These are phyloP conservation scores for Phytophthora europaea DNA, from an alignment of 352 stramenopile genomes.

Conservation along the genomic window DNA sequence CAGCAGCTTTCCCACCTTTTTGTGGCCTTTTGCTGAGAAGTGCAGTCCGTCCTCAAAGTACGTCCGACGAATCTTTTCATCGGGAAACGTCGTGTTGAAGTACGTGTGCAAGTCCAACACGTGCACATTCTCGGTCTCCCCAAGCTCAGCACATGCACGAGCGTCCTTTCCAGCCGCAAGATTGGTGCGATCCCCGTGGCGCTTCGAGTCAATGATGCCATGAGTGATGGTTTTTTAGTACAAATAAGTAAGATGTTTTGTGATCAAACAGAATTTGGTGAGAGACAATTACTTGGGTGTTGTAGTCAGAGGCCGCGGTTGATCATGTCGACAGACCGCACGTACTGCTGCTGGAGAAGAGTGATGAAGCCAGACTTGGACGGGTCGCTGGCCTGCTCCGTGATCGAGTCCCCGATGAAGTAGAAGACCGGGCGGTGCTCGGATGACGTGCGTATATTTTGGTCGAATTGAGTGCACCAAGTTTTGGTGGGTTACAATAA, in stretches of 20 bases:
- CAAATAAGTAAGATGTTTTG: background rate
- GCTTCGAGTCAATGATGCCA: conserved; percentile 42
- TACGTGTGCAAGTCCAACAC: conserved; percentile 56
- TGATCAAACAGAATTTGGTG: background rate
- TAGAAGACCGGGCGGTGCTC: conserved; percentile 45
- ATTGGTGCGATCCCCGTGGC: conserved; percentile 50
- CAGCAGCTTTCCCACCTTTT: conserved; percentile 30
- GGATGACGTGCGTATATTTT: background rate
- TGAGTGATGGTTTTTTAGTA: background rate
- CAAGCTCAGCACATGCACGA: conserved; percentile 51
- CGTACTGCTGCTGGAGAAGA: conserved; percentile 51
- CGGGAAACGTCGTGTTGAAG: conserved; percentile 50
- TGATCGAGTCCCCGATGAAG: conserved; percentile 73
- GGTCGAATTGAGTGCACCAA: no score
- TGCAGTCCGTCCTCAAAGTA: conserved; percentile 60
- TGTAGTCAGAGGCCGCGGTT: conserved; percentile 64
- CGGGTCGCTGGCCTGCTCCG: conserved; percentile 50
- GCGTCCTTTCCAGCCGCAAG: conserved; percentile 48
- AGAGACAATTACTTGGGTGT: conserved; percentile 37
- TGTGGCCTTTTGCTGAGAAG: conserved; percentile 53
- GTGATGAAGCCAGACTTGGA: conserved; percentile 44
- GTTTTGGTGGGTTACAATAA: no score
- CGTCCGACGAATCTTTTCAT: conserved; percentile 27
- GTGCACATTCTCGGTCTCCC: conserved; percentile 35
- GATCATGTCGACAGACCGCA: conserved; percentile 56